These are phyloP conservation scores for Juglanconis juglandina DNA, from an alignment of 2,329 filamentous ascomycete genomes.

Conservation along the genomic window DNA sequence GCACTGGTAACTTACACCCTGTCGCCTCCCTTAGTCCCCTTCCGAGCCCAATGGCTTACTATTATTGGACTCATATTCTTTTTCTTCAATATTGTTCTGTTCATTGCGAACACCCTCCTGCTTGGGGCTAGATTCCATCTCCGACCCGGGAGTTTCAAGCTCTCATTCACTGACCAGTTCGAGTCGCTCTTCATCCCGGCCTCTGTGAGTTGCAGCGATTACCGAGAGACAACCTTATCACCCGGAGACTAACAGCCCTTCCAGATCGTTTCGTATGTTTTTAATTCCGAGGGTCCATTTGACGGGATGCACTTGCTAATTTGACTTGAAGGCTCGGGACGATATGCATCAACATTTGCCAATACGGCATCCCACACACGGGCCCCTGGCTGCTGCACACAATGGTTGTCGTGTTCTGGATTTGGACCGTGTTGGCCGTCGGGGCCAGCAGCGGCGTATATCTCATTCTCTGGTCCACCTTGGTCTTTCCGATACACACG, in stretches of 20 bases:
- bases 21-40: slow-evolving; percentile 40
- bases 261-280: slow-evolving; percentile 43
- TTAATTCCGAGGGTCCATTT: slow-evolving; percentile 30
- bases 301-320: slow-evolving; percentile 43
- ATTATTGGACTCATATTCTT: slow-evolving; percentile 60
- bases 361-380: slow-evolving; percentile 65
- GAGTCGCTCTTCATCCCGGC: slow-evolving; percentile 77
- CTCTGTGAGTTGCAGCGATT: slow-evolving; percentile 43
- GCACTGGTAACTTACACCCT: not conserved
- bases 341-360: slow-evolving; percentile 72
- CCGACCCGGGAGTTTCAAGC: slow-evolving; percentile 66
- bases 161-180: slow-evolving; percentile 71
- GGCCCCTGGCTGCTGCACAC: slow-evolving; percentile 58
- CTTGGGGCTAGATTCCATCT: slow-evolving; percentile 66
- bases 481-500: slow-evolving; percentile 63
- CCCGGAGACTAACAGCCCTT: not conserved
- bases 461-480: slow-evolving; percentile 64
- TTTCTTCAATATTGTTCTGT: slow-evolving; percentile 61
- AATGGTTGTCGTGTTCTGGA: slow-evolving; percentile 71
- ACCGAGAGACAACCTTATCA: not conserved
- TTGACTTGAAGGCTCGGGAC: slow-evolving; percentile 60
- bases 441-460: slow-evolving; percentile 69
- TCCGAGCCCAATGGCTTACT: slow-evolving; percentile 51
- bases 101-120: slow-evolving; percentile 59
- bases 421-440: slow-evolving; percentile 67